Evolutionary conservation across 2,329 filamentous ascomycete species (phyloP), one percentile per base, ranked within the genome.

Genomic region (Colletotrichum euphorbiae): DNA sequence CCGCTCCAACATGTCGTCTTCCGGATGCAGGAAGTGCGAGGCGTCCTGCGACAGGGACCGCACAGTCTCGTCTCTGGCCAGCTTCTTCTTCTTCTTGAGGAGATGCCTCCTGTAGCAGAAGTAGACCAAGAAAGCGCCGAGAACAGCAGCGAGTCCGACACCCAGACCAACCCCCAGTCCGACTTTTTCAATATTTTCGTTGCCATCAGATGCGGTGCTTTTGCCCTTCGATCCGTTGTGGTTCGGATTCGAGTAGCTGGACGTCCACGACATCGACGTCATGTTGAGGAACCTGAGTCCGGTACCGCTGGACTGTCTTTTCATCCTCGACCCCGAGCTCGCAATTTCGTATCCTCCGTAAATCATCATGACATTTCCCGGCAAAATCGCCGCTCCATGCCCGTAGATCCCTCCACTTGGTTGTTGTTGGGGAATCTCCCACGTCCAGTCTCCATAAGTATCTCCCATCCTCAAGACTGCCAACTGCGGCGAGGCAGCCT

Each of bases 401-500:
- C 89, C 89, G 73, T 87, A 91, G 0, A 90, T 78, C 0, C 85
- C 87, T 0, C 76, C 81, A 13, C 77, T 75, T 1, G 81, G 85
- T 75, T 85, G 84, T 4, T 81, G 74, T 0, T 80, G 74, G 0
- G 92, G 92, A 1, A 91, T 80, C 1, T 80, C 83, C 92, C 93
- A 96, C 70, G 83, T 79, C 93, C 93, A 95, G 36, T 87, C 83
- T 8, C 90, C 91, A 75, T 93, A 96, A 4, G 90, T 90, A 69
- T 90, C 86, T 6, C 91, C 93, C 65, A 98, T 83, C 66, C 93
- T 83, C 3, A 98, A 81, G 3, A 98, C 80, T 0, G 89, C 92
- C 28, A 98, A 82, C 75, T 97, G 93, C 1, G 96, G 96, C 33
- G 90, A 83, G 0, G 96, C 96, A 1, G 94, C 87, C 36, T 89